Conservation (phyloP, 306 rosid genomes). For the Glycyrrhiza uralensis region DNA sequence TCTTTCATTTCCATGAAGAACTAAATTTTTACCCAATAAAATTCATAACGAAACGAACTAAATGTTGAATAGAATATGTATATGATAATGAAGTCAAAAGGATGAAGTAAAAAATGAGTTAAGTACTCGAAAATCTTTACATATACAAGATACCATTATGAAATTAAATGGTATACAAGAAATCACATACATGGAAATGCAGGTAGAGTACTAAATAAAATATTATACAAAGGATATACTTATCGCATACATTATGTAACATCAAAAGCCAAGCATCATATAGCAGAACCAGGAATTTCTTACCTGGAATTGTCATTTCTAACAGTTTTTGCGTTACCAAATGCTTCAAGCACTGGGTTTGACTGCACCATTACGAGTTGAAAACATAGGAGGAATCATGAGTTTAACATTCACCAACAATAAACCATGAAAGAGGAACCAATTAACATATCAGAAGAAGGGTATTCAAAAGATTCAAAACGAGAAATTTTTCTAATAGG, state of each 20-base stretch:
- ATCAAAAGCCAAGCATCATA: slow-evolving; percentile 21
- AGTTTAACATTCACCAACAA: not conserved
- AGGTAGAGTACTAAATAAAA: slow-evolving; percentile 13
- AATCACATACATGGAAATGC: slow-evolving; percentile 21
- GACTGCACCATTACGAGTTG: slow-evolving; percentile 56
- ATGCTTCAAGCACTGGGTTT: slow-evolving; percentile 97
- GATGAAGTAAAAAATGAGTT: slow-evolving; percentile 13
- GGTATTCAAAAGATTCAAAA: slow-evolving; percentile 8
- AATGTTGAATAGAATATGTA: slow-evolving; percentile 8
- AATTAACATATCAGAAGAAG: slow-evolving; percentile 13
- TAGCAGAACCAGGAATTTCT: slow-evolving; percentile 24
- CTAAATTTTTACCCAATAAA: not conserved
- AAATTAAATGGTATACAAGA: slow-evolving; percentile 5
- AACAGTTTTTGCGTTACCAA: slow-evolving; percentile 91
- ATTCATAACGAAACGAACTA: not conserved
- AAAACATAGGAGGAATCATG: not conserved
- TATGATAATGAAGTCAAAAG: slow-evolving; percentile 2
- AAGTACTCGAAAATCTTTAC: not conserved
- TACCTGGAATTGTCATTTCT: slow-evolving; percentile 93
- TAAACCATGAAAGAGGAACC: not conserved
- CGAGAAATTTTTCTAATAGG: not conserved
- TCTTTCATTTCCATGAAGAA: slow-evolving; percentile 16
- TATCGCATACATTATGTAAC: not conserved
- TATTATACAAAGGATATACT: not conserved
- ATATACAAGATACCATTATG: not conserved